Evolutionary conservation across 306 rosid genomes (phyloP).

Genomic region (Amphicarpaea edgeworthii): DNA sequence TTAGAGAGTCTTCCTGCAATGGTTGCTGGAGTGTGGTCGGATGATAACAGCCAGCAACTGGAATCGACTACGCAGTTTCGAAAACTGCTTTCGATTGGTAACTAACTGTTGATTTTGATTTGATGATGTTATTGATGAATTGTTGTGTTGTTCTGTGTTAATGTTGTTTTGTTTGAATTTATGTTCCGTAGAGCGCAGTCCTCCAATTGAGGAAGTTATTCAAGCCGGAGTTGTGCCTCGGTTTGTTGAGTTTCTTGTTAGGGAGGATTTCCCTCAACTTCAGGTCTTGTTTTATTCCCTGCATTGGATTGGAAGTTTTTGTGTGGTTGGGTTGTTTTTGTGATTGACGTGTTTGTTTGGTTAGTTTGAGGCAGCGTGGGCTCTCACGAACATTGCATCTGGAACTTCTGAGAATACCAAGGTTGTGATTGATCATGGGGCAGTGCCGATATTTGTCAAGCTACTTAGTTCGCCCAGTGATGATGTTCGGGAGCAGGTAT

Average conservation of each 20-base stretch:
- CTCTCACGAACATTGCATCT: slow-evolving; percentile 92
- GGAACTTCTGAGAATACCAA: slow-evolving; percentile 93
- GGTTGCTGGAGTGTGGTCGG: slow-evolving; percentile 86
- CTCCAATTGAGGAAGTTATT: slow-evolving; percentile 94
- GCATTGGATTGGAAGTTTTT: neutral
- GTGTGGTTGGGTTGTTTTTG: slow-evolving; percentile 4
- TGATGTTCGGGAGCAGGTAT: slow-evolving; percentile 96
- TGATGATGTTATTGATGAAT: neutral
- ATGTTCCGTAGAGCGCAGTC: slow-evolving; percentile 73
- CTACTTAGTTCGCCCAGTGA: slow-evolving; percentile 90
- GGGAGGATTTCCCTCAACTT: slow-evolving; percentile 92
- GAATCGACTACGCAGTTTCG: slow-evolving; percentile 90
- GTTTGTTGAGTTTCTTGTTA: slow-evolving; percentile 78
- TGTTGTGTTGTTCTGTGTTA: slow-evolving; percentile 10
- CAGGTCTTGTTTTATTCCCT: slow-evolving; percentile 57
- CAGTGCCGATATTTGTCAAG: slow-evolving; percentile 90
- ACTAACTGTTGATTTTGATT: neutral
- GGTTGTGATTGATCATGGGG: slow-evolving; percentile 93
- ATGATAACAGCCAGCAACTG: slow-evolving; percentile 67
- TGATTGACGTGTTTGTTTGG: slow-evolving; percentile 16
- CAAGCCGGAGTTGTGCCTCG: slow-evolving; percentile 93
- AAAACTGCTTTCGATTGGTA: slow-evolving; percentile 89
- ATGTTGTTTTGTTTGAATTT: neutral
- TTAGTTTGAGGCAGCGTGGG: slow-evolving; percentile 98
- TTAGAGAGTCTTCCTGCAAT: slow-evolving; percentile 90